Conservation (phyloP, 352 stramenopile genomes). For the Blastocystis sp. region DNA sequence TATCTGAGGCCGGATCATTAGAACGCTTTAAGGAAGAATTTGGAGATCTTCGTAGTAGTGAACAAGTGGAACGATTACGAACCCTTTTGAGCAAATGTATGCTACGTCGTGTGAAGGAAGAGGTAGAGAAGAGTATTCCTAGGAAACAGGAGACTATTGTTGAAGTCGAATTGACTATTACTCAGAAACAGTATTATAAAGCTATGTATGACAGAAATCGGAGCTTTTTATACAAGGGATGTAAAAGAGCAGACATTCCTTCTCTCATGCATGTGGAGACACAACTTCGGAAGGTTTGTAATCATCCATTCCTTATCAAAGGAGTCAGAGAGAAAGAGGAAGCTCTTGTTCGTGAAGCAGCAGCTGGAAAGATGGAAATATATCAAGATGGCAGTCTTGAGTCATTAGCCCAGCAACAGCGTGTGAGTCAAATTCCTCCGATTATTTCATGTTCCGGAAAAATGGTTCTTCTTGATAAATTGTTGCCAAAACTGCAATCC, state of each 20-base stretch:
- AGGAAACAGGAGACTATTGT: slow-evolving; percentile 94
- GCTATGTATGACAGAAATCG: slow-evolving; percentile 81
- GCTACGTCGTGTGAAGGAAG: slow-evolving; percentile 89
- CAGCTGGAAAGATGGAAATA: not conserved
- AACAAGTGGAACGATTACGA: slow-evolving; percentile 85
- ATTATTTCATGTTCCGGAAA: slow-evolving; percentile 68
- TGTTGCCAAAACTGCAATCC: slow-evolving; percentile 82
- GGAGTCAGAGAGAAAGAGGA: slow-evolving; percentile 61
- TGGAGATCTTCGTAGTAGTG: slow-evolving; percentile 87
- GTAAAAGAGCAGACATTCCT: slow-evolving; percentile 37
- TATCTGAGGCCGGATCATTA: slow-evolving; percentile 63
- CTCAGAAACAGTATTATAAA: slow-evolving; percentile 96
- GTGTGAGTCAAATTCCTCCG: not conserved
- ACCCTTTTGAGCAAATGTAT: slow-evolving; percentile 88
- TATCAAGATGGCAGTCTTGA: not conserved
- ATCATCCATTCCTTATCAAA: slow-evolving; percentile 83
- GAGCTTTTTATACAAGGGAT: slow-evolving; percentile 60
- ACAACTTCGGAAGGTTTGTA: slow-evolving; percentile 85
- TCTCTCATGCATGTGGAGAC: slow-evolving; percentile 82
- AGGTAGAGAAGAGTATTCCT: slow-evolving; percentile 93
- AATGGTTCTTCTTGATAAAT: slow-evolving; percentile 70
- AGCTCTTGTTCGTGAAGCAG: not conserved
- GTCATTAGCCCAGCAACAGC: not conserved
- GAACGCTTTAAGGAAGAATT: slow-evolving; percentile 67
- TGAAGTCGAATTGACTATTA: slow-evolving; percentile 83